Percentiles rank a stretch among this genome's conserved stretches.
These are phyloP conservation scores for Acacia melanoxylon DNA, from an alignment of 306 rosid genomes.

Conservation along the genomic window DNA sequence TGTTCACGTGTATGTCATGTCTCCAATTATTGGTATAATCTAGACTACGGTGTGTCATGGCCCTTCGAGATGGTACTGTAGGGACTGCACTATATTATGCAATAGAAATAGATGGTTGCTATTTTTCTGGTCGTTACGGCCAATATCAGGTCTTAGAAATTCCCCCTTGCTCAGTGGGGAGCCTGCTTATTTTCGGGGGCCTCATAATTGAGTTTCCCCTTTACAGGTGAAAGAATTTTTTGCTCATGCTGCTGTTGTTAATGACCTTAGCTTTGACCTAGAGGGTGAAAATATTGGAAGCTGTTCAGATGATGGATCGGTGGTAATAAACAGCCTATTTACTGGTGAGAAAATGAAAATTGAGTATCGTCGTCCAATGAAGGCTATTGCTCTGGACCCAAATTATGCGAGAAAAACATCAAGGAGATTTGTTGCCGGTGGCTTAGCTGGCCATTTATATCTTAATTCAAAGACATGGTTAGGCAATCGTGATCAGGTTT, in stretches of 20 bases:
- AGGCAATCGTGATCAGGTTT: conserved; percentile 92
- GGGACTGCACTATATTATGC: neutral
- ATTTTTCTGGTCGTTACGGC: conserved; percentile 18
- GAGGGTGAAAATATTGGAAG: conserved; percentile 96
- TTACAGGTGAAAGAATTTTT: conserved; percentile 83
- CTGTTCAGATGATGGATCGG: conserved; percentile 92
- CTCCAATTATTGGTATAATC: neutral
- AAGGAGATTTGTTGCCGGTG: conserved; percentile 93
- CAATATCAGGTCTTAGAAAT: conserved; percentile 1
- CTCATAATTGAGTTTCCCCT: conserved; percentile 29
- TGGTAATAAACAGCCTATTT: conserved; percentile 83
- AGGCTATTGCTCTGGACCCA: conserved; percentile 90
- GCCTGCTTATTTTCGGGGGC: conserved; percentile 17
- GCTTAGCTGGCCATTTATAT: conserved; percentile 93
- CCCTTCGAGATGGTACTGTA: neutral
- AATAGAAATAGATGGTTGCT: conserved; percentile 4
- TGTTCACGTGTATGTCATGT: conserved; percentile 20
- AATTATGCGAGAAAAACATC: conserved; percentile 75
- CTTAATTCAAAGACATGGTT: conserved; percentile 88
- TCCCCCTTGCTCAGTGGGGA: neutral
- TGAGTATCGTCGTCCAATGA: conserved; percentile 94
- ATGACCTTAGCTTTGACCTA: conserved; percentile 84
- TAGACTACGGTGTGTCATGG: neutral
- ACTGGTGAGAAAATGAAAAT: conserved; percentile 83
- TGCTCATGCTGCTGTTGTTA: conserved; percentile 86